Evolutionary conservation across 768 basidiomycete species (phyloP).

Genomic region (Mycena rebaudengoi): DNA sequence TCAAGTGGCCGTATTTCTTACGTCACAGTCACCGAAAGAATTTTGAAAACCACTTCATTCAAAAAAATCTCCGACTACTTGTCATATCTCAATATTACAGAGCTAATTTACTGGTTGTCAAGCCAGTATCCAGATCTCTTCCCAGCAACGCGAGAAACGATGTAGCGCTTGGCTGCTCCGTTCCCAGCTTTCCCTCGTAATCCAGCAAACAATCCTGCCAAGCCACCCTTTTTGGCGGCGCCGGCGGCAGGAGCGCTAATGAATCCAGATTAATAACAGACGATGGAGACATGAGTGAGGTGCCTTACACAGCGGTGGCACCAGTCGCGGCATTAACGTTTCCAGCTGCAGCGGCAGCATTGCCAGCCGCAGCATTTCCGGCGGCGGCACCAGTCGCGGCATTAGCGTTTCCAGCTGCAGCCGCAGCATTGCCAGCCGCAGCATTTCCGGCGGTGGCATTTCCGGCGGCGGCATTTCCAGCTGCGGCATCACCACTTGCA

Average conservation of each 20-base stretch:
- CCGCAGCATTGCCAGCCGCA: neutral
- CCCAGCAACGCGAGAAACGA: conserved; percentile 25
- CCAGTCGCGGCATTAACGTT: neutral
- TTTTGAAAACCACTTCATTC: conserved; percentile 18
- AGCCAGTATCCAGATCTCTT: conserved; percentile 25
- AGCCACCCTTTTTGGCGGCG: conserved; percentile 3
- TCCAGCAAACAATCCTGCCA: conserved; percentile 3
- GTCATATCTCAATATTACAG: neutral
- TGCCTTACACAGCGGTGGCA: neutral
- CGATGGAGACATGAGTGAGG: too few relatives aligned
- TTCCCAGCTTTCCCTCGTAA: neutral
- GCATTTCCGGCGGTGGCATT: neutral
- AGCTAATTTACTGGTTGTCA: conserved; percentile 15
- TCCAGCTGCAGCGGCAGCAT: neutral
- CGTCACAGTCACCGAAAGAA: neutral
- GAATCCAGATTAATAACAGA: too few relatives aligned
- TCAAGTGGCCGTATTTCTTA: neutral
- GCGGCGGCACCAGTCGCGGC: neutral
- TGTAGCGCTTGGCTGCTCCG: conserved; percentile 13
- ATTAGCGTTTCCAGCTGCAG: too few relatives aligned
- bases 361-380: neutral
- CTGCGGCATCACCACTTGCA: neutral
- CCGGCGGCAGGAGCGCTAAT: neutral
- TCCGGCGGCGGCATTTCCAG: neutral
- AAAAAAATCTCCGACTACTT: neutral